Conservation (phyloP, 768 basidiomycete genomes). For the Pleurotus platypus region DNA sequence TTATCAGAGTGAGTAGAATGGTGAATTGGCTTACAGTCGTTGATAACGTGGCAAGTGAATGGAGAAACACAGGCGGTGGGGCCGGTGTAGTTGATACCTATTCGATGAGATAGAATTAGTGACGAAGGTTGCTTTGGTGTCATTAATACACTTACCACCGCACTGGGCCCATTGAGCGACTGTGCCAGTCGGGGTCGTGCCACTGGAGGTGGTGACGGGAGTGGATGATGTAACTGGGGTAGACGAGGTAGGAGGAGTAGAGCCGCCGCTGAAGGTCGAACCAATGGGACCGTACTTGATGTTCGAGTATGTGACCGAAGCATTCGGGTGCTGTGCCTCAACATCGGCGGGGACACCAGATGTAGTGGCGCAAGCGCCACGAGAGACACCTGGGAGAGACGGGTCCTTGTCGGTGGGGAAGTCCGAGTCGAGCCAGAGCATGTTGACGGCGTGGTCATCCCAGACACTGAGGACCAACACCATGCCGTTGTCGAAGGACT, state of each 20-base stretch:
- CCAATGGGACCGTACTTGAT: conserved; percentile 50
- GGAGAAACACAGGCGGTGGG: conserved; percentile 27
- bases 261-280: conserved; percentile 30
- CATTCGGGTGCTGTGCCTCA: conserved; percentile 32
- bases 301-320: conserved; percentile 50
- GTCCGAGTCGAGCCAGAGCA: conserved; percentile 56
- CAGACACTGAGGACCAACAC: conserved; percentile 48
- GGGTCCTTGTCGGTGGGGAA: conserved; percentile 36
- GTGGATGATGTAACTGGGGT: conserved; percentile 4
- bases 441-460: conserved; percentile 52
- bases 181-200: conserved; percentile 21
- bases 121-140: background rate
- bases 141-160: conserved; percentile 13
- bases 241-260: conserved; percentile 10
- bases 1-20: background rate
- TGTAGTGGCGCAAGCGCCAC: conserved; percentile 46
- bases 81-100: conserved; percentile 23
- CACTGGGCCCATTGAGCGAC: conserved; percentile 33
- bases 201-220: conserved; percentile 16
- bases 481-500: conserved; percentile 37
- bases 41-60: conserved; percentile 22
- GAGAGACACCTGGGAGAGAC: conserved; percentile 38
- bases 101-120: background rate
- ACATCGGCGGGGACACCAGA: conserved; percentile 44
- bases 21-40: conserved; percentile 9